Evolutionary conservation across 768 basidiomycete species (phyloP).

Genomic region (Leucogyrophana mollusca): DNA sequence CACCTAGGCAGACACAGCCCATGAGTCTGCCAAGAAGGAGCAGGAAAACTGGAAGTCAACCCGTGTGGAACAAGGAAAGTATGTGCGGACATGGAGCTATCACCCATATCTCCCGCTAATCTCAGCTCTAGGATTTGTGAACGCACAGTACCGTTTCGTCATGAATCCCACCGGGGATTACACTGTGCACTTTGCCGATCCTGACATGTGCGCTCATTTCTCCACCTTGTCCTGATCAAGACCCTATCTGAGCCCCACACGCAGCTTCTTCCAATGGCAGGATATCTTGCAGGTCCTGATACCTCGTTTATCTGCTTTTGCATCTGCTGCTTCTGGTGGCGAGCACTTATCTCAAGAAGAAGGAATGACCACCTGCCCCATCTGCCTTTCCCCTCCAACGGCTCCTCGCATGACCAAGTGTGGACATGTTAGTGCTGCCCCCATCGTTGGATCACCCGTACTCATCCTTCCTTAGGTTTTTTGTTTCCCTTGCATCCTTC

Average conservation of each 20-base stretch:
- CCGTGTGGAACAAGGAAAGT: constrained; percentile 91
- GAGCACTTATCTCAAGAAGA: constrained; percentile 46
- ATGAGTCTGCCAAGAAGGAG: constrained; percentile 70
- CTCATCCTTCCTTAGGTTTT: constrained; percentile 60
- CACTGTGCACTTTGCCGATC: constrained; percentile 94
- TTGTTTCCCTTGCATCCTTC: constrained; percentile 93
- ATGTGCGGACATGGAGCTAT: constrained; percentile 1
- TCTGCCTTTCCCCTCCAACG: constrained; percentile 88
- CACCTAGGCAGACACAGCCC: constrained; percentile 75
- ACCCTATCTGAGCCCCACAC: too few relatives aligned
- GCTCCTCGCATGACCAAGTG: constrained; percentile 96
- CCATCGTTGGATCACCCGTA: constrained; percentile 9
- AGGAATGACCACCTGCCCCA: constrained; percentile 81
- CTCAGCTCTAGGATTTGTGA: constrained; percentile 77
- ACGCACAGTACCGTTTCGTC: constrained; percentile 94
- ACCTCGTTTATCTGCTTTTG: constrained; percentile 75
- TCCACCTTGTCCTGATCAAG: not conserved
- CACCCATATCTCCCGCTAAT: constrained; percentile 10
- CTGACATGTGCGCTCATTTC: constrained; percentile 76
- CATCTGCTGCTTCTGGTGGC: constrained; percentile 54
- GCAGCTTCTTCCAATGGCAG: constrained; percentile 92
- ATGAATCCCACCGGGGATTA: constrained; percentile 92
- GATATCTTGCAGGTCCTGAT: constrained; percentile 95
- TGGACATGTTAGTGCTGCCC: constrained; percentile 81
- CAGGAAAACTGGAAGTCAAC: constrained; percentile 60